Percentiles rank a stretch among this genome's conserved stretches.
phyloP scores from a whole-genome alignment of 106 monocot species.

The Phalaenopsis aphrodite region DNA sequence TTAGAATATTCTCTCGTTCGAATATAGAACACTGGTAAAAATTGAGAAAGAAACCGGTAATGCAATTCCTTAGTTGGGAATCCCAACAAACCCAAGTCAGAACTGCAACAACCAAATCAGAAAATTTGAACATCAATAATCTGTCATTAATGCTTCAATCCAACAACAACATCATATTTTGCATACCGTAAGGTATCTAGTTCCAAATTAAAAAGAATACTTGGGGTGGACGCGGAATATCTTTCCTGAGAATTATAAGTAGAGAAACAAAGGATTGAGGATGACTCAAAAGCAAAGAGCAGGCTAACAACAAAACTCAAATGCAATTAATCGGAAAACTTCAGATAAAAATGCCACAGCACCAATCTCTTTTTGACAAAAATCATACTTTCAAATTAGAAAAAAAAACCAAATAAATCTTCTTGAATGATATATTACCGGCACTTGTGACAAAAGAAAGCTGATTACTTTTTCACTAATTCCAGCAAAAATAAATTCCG shows the following conservation, averaged over 20 bases:
- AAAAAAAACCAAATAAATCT: too few species aligned
- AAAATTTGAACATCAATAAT: neutral
- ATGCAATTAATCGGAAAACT: too few species aligned
- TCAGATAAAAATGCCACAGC: too few species aligned
- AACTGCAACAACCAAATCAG: slow-evolving; percentile 38
- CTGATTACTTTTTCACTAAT: too few species aligned
- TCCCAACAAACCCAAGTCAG: slow-evolving; percentile 88
- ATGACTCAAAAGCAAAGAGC: too few species aligned
- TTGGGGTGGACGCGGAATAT: slow-evolving; percentile 57
- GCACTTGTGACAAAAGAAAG: too few species aligned
- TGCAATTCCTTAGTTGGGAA: slow-evolving; percentile 96
- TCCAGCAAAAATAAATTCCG: neutral
- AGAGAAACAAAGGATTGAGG: neutral
- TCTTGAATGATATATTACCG: too few species aligned
- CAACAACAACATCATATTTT: neutral
- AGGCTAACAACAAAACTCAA: too few species aligned
- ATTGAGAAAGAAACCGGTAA: slow-evolving; percentile 98
- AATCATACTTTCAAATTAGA: too few species aligned
- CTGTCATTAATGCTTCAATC: neutral
- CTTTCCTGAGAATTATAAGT: slow-evolving; percentile 47
- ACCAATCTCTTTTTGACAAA: too few species aligned
- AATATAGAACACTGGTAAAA: slow-evolving; percentile 85
- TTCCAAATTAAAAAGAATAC: slow-evolving; percentile 92
- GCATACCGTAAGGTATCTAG: slow-evolving; percentile 88
- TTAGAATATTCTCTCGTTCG: slow-evolving; percentile 91